Conservation (phyloP, 1,284 basidiomycete species). For the Apiotrichum gracile region DNA sequence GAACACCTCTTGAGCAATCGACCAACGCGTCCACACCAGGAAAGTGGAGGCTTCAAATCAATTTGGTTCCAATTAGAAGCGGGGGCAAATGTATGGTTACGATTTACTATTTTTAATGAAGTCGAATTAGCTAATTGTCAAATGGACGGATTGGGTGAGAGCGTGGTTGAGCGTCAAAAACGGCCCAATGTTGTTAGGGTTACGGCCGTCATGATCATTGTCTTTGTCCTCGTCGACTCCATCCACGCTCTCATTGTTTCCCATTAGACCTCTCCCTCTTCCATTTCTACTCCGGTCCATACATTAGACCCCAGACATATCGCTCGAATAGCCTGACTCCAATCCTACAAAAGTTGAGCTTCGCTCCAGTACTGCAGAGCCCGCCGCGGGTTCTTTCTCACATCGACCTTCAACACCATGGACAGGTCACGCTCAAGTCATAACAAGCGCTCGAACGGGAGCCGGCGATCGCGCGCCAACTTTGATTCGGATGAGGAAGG, state of each 20-base stretch:
- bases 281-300: not conserved
- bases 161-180: too few relatives aligned
- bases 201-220: too few relatives aligned
- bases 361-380: not conserved
- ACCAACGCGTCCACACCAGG: too few relatives aligned
- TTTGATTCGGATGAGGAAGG: not conserved
- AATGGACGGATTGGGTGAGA: too few relatives aligned
- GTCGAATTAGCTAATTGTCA: too few relatives aligned
- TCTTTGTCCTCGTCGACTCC: not conserved
- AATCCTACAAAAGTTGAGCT: not conserved
- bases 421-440: too few relatives aligned
- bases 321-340: too few relatives aligned
- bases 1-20: too few relatives aligned
- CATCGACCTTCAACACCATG: too few relatives aligned
- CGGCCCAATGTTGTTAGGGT: too few relatives aligned
- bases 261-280: not conserved
- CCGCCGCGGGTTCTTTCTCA: not conserved
- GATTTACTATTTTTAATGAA: too few relatives aligned
- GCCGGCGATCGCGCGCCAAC: not conserved
- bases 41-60: not conserved
- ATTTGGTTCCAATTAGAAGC: not conserved
- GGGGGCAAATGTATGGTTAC: not conserved
- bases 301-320: not conserved
- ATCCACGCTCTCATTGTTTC: not conserved
- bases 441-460: not conserved